These are phyloP conservation scores for Pythium oligandrum DNA, from an alignment of 352 stramenopile genomes.

Conservation along the genomic window DNA sequence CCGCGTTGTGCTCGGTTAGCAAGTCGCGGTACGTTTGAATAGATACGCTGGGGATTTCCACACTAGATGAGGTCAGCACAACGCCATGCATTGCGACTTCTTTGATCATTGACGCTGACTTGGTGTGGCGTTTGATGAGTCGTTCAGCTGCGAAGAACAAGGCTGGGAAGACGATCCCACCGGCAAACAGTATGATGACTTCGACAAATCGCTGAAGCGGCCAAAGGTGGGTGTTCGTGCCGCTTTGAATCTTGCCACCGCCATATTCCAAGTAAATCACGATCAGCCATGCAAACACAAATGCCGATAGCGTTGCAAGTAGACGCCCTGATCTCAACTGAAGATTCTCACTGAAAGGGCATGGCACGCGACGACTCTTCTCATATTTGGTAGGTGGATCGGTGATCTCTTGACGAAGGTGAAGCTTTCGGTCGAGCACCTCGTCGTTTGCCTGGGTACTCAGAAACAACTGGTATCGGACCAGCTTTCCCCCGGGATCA, in stretches of 20 bases:
- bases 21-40: constrained; percentile 15
- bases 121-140: no score
- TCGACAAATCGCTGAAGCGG: constrained; percentile 20
- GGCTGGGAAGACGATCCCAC: constrained; percentile 1
- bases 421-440: constrained; percentile 7
- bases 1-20: constrained; percentile 10
- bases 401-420: constrained; percentile 3
- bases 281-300: constrained; percentile 4
- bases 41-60: not conserved
- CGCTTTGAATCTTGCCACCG: constrained; percentile 9
- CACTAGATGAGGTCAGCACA: not conserved
- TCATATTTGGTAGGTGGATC: constrained; percentile 11
- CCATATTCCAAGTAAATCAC: constrained; percentile 1
- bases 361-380: constrained; percentile 1
- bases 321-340: no score
- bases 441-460: constrained; percentile 13
- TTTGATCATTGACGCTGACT: no score
- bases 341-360: no score
- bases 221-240: constrained; percentile 9
- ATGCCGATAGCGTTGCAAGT: no score
- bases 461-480: constrained; percentile 20
- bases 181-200: constrained; percentile 2
- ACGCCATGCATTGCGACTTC: not conserved
- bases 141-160: no score
- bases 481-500: constrained; percentile 18